These are phyloP conservation scores for Microcos paniculata DNA, from an alignment of 345 rosid species.

Conservation along the genomic window DNA sequence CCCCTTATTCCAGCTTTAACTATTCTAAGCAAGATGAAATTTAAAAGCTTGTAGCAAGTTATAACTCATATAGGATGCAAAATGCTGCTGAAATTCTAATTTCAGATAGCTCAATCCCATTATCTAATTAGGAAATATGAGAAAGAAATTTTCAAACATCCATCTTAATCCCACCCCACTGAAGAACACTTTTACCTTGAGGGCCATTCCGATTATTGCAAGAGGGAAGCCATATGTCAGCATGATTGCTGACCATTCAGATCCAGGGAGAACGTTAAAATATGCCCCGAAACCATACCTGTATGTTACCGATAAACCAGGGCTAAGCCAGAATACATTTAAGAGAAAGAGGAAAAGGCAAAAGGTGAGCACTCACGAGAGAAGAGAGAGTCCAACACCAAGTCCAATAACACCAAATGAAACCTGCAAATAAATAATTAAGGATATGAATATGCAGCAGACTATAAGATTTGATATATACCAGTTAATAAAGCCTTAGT, in stretches of 20 bases:
- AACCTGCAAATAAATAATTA: slow-evolving; percentile 46
- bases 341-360: not conserved
- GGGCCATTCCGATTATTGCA: slow-evolving; percentile 97
- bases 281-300: slow-evolving; percentile 97
- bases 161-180: slow-evolving; percentile 5
- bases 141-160: not conserved
- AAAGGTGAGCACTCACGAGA: slow-evolving; percentile 57
- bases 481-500: not conserved
- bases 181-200: slow-evolving; percentile 60
- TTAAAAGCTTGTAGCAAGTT: not conserved
- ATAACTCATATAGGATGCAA: not conserved
- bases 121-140: not conserved
- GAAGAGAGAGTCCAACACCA: slow-evolving; percentile 72
- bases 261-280: slow-evolving; percentile 88
- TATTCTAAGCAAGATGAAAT: not conserved
- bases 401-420: slow-evolving; percentile 92
- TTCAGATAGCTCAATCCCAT: not conserved
- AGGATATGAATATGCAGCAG: not conserved
- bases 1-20: not conserved
- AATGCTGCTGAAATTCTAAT: not conserved
- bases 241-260: slow-evolving; percentile 98
- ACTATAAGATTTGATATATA: too few relatives aligned
- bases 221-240: slow-evolving; percentile 96
- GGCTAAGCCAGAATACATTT: slow-evolving; percentile 7
- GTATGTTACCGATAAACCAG: slow-evolving; percentile 18